Evolutionary conservation across 2,329 filamentous ascomycete species (phyloP).

Genomic region (Neopestalotiopsis clavispora): DNA sequence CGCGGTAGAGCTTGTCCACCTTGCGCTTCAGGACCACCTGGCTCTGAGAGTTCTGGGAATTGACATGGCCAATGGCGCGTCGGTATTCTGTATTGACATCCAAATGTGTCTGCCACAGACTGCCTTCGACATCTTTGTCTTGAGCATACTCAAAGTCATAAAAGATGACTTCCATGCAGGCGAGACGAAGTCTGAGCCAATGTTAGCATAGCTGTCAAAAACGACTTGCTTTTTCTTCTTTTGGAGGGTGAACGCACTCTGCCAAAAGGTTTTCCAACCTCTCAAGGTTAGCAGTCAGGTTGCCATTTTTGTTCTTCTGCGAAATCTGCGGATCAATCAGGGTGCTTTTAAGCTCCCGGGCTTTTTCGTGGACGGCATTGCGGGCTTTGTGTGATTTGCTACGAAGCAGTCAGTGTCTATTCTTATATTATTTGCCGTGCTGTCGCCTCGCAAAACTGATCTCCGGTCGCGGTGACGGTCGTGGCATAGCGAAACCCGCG

Average conservation of each 20-base stretch:
- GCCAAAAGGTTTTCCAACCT: conserved; percentile 36
- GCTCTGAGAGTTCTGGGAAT: conserved; percentile 51
- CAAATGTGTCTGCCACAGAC: conserved; percentile 80
- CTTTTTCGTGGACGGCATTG: conserved; percentile 28
- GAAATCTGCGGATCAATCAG: conserved; percentile 23
- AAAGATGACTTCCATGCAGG: conserved; percentile 75
- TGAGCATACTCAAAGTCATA: conserved; percentile 71
- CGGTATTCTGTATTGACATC: conserved; percentile 81
- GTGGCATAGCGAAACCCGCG: neutral
- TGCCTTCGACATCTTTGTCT: conserved; percentile 67
- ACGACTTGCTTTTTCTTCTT: neutral
- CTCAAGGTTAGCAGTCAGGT: conserved; percentile 36
- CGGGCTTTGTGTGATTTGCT: conserved; percentile 32
- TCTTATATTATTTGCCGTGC: neutral
- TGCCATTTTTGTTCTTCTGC: conserved; percentile 19
- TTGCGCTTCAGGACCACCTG: conserved; percentile 72
- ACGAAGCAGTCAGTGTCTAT: neutral
- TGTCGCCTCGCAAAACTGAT: neutral
- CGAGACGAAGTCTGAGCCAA: conserved; percentile 65
- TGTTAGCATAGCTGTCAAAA: conserved; percentile 17
- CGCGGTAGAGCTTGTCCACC: conserved; percentile 78
- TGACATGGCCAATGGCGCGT: conserved; percentile 65
- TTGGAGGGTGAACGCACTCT: conserved; percentile 30
- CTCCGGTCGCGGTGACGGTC: neutral
- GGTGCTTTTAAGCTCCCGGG: conserved; percentile 32